Conservation (phyloP, 2,329 filamentous ascomycete genomes). For the Pseudocercospora eumusae region DNA sequence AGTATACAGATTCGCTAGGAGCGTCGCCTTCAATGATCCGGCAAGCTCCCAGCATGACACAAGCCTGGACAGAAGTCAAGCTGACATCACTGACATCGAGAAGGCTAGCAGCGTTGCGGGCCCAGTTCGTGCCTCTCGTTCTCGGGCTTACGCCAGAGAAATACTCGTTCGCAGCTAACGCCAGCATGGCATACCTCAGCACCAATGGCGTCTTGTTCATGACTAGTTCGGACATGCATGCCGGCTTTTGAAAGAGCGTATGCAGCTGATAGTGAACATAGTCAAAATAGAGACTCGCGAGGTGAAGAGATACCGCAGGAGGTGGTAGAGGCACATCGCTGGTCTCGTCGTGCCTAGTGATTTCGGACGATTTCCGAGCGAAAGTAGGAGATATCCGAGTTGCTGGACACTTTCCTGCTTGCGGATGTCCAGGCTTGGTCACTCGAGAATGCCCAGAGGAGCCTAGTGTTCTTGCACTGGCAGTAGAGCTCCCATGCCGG, state of each 20-base stretch:
- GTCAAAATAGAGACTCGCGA: conserved; percentile 13
- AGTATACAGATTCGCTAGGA: conserved; percentile 13
- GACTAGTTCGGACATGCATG: conserved; percentile 11
- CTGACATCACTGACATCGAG: conserved; percentile 13
- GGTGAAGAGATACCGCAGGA: conserved; percentile 11
- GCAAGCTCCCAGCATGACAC: conserved; percentile 14
- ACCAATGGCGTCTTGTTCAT: conserved; percentile 6
- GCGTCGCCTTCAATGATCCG: conserved; percentile 15
- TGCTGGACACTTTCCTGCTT: neutral
- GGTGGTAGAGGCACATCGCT: conserved; percentile 8
- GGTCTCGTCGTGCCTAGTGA: neutral
- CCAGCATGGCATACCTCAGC: conserved; percentile 12
- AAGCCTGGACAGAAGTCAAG: conserved; percentile 15
- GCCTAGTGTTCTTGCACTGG: neutral
- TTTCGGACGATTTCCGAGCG: neutral
- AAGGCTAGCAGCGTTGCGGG: conserved; percentile 10
- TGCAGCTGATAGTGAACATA: conserved; percentile 16
- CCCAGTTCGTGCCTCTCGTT: conserved; percentile 5
- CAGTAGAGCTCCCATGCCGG: neutral
- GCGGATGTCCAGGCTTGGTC: neutral
- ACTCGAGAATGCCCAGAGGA: neutral
- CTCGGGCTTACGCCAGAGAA: conserved; percentile 9
- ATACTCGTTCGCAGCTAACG: conserved; percentile 9
- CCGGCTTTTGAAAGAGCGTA: conserved; percentile 11
- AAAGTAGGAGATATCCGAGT: neutral